Evolutionary conservation across 768 basidiomycete genomes (phyloP), one percentile per base, ranked within the genome.

Genomic region (Ramaria sp.): DNA sequence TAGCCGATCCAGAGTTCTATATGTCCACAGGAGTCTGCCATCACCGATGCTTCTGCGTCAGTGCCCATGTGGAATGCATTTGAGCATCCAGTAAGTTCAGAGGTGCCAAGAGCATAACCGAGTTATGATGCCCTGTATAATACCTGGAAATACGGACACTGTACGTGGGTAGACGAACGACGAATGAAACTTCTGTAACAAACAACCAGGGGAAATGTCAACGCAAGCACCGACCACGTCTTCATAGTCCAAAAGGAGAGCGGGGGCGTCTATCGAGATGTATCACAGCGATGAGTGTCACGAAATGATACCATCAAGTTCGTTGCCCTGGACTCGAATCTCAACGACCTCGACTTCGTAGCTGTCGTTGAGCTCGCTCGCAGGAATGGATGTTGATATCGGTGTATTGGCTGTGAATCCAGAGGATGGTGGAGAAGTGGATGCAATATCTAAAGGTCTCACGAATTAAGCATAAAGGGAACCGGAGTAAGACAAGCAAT

Each of bases 331-430:
- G 59, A 91, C 86, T 59, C 88, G 78, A 68, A 91, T 92, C 72
- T 90, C 87, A 63, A 88, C 89, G 38, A 91, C 88, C 69, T 91
- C 88, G 59, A 91, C 82, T 66, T 90, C 87, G 62, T 87, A 89
- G 63, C 88, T 86, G 60, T 56, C 54, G 13, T 56, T 27, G 41
- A 56, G 46, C 19, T 56, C 54, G 45, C 47, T 46, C 20, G 42
- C 43, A 12, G 47, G 41, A 22, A 58, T 51, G 15, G 49, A 33
- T 1, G 30, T 19, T 7, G 47, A 50, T 19, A 39, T 43, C 10
- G 51, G 17, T 15, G 41, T 52, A 12, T 31, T 31, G 24, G 13
- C 20, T 1, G 57, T 17, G n/a, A 58, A 38, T 19, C 38, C 50
- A 54, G 38, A 20, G 38, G 51, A 51, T 2, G 57, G 51, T 13